Evolutionary conservation across 129 eudicot genomes (phyloP).

Genomic region (Chrysanthemum seticuspe): DNA sequence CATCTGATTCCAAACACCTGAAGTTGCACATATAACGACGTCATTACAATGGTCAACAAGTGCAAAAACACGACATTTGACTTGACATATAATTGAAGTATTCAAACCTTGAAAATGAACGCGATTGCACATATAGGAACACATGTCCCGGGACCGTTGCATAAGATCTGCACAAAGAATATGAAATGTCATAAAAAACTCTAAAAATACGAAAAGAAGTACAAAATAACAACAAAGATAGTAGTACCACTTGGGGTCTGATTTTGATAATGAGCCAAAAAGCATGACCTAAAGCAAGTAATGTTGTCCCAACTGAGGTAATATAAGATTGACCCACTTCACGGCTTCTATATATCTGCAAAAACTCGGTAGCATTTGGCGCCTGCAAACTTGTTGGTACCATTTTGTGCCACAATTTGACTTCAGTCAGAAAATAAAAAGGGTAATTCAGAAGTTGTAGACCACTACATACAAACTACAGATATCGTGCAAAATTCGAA

Average conservation of each 20-base stretch:
- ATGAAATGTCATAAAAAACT: neutral
- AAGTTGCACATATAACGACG: neutral
- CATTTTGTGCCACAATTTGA: too few relatives aligned
- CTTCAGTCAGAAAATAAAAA: too few relatives aligned
- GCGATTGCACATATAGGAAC: conserved; percentile 70
- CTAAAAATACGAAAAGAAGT: neutral
- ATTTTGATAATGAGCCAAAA: conserved; percentile 73
- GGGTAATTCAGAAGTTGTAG: too few relatives aligned
- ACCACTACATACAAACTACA: too few relatives aligned
- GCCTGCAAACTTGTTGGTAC: too few relatives aligned
- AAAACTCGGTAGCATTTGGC: conserved; percentile 33
- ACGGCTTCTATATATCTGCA: conserved; percentile 80
- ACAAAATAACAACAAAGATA: neutral
- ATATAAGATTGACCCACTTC: conserved; percentile 85
- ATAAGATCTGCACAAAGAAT: conserved; percentile 47
- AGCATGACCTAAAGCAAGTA: conserved; percentile 71
- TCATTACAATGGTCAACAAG: conserved; percentile 3
- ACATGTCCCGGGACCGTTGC: conserved; percentile 91
- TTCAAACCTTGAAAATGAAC: conserved; percentile 68
- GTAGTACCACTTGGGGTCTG: conserved; percentile 75
- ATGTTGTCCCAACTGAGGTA: conserved; percentile 75
- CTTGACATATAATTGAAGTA: neutral
- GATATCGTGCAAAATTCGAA: too few relatives aligned
- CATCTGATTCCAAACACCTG: conserved; percentile 83
- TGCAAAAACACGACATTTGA: neutral